Percentiles rank a stretch among this genome's conserved stretches.
These are phyloP conservation scores for Rhizopus stolonifer DNA, from an alignment of 371 early-diverging fungal species.

Conservation along the genomic window DNA sequence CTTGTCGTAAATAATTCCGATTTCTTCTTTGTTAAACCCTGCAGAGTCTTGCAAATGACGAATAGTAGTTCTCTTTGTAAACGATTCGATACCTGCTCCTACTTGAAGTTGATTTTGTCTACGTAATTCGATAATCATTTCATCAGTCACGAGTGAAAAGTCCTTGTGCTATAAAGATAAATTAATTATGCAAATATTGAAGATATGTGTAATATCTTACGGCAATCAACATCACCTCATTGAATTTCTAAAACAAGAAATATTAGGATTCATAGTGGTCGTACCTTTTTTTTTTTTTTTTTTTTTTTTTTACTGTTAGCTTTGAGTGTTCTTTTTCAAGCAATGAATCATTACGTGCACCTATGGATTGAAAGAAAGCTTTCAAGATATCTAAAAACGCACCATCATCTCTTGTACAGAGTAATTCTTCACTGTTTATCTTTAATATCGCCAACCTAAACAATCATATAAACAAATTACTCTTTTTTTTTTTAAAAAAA, in stretches of 20 bases:
- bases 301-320: conserved; percentile 44
- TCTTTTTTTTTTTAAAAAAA: background rate
- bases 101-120: conserved; percentile 88
- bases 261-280: too few relatives aligned
- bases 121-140: conserved; percentile 78
- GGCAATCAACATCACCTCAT: conserved; percentile 86
- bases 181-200: background rate
- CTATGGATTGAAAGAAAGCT: conserved; percentile 70
- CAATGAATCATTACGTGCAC: conserved; percentile 61
- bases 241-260: conserved; percentile 77
- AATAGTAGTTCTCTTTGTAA: conserved; percentile 85
- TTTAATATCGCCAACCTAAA: conserved; percentile 76
- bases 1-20: conserved; percentile 87
- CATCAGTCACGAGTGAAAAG: conserved; percentile 81
- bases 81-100: conserved; percentile 90
- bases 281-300: background rate
- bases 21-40: conserved; percentile 82
- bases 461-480: background rate
- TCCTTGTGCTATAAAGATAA: conserved; percentile 64
- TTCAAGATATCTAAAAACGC: conserved; percentile 82
- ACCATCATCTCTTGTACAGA: conserved; percentile 89
- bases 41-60: conserved; percentile 75
- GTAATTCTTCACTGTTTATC: conserved; percentile 84
- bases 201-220: conserved; percentile 13
- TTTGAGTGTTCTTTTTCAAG: conserved; percentile 49